A percentile compares a stretch with the other conserved stretches of the same genome.
phyloP scores from a whole-genome alignment of 2,329 filamentous ascomycete genomes.

The Diaporthe capsici region DNA sequence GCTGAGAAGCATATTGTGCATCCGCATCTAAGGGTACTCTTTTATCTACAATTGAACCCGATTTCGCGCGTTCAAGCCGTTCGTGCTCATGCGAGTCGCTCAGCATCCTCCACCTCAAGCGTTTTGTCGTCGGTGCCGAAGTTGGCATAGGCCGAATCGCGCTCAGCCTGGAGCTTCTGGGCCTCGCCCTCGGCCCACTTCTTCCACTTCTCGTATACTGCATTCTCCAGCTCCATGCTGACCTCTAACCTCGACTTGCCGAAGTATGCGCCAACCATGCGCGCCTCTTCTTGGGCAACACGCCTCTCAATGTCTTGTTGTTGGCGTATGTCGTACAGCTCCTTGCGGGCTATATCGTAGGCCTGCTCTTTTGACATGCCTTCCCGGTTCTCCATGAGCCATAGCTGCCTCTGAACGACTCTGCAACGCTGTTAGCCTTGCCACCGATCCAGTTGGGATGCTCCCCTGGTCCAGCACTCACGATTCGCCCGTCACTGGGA shows the following conservation, averaged over 20 bases:
- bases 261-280: constrained; percentile 89
- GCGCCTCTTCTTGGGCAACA: constrained; percentile 89
- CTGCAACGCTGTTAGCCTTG: constrained; percentile 60
- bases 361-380: constrained; percentile 74
- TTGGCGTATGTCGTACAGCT: constrained; percentile 91
- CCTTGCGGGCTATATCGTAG: constrained; percentile 88
- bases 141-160: constrained; percentile 58
- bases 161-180: constrained; percentile 56
- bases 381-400: constrained; percentile 78
- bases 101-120: constrained; percentile 40
- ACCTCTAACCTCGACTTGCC: constrained; percentile 82
- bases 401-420: constrained; percentile 92
- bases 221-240: constrained; percentile 86
- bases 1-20: background rate
- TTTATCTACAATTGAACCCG: constrained; percentile 1
- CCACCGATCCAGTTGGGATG: background rate
- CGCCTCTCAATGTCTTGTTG: constrained; percentile 85
- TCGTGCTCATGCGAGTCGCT: constrained; percentile 27
- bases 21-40: background rate
- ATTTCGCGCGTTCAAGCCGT: background rate
- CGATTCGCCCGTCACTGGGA: constrained; percentile 88
- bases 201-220: constrained; percentile 88
- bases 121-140: constrained; percentile 56
- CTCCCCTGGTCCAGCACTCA: constrained; percentile 55
- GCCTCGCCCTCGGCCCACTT: constrained; percentile 74